Evolutionary conservation across 176 grass and related monocot genomes (phyloP).

Genomic region (Oryza meyeriana): DNA sequence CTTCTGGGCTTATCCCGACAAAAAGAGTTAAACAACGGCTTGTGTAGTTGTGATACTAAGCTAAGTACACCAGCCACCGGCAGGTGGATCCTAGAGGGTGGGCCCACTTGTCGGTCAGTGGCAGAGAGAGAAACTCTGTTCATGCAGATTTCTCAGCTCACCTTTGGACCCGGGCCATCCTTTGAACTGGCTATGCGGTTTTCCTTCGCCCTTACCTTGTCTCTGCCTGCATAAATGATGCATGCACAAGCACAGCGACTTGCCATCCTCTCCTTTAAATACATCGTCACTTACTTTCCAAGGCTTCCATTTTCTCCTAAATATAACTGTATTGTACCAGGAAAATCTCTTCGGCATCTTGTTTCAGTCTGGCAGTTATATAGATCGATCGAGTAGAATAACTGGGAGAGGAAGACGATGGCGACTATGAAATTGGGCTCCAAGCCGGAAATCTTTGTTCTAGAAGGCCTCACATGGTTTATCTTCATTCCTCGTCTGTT

Average conservation of each 20-base stretch:
- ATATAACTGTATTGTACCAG: neutral
- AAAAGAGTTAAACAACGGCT: neutral
- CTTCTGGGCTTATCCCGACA: too few species aligned
- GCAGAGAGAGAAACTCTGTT: neutral
- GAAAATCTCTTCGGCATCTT: neutral
- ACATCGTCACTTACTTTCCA: neutral
- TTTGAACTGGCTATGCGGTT: conserved; percentile 18
- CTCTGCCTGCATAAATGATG: neutral
- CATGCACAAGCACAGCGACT: neutral
- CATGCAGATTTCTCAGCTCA: neutral
- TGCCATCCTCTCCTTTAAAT: neutral
- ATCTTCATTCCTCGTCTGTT: neutral
- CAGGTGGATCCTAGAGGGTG: neutral
- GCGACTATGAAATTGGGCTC: conserved; percentile 66
- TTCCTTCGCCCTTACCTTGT: neutral
- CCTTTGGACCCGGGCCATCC: conserved; percentile 37
- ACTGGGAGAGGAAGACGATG: conserved; percentile 22
- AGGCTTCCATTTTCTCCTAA: conserved; percentile 21
- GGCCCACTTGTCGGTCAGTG: neutral
- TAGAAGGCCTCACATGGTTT: conserved; percentile 71
- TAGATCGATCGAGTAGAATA: neutral
- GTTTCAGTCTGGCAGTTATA: neutral
- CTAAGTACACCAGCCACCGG: neutral
- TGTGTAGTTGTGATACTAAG: neutral
- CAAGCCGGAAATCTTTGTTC: conserved; percentile 60